These are phyloP conservation scores for Cytospora leucostoma DNA, from an alignment of 2,329 filamentous ascomycete species.

Conservation along the genomic window DNA sequence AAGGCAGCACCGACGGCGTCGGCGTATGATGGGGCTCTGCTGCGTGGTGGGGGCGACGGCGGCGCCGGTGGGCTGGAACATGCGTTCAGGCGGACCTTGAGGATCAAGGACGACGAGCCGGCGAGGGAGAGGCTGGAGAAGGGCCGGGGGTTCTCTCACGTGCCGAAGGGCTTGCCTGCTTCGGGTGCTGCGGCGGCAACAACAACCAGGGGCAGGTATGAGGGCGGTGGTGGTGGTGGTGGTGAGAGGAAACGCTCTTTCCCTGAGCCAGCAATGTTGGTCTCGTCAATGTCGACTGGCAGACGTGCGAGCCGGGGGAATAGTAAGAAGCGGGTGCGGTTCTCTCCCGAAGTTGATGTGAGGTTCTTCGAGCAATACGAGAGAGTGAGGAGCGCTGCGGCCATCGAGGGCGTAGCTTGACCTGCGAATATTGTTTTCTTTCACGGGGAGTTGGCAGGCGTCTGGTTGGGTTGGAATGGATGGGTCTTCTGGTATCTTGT, in stretches of 20 bases:
- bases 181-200: background rate
- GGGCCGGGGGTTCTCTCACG: background rate
- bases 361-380: constrained; percentile 3
- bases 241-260: background rate
- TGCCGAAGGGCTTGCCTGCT: background rate
- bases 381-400: background rate
- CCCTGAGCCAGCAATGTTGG: background rate
- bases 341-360: background rate
- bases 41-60: background rate
- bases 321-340: constrained; percentile 11
- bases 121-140: background rate
- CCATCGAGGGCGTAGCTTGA: background rate
- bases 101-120: background rate
- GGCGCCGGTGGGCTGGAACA: background rate
- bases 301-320: background rate
- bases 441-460: background rate
- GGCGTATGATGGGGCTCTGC: background rate
- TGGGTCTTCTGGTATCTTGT: too few relatives aligned
- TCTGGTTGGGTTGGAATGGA: too few relatives aligned
- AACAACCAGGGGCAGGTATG: background rate
- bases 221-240: too few relatives aligned
- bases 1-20: too few relatives aligned
- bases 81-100: background rate
- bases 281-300: background rate
- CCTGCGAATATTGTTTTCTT: background rate